phyloP scores from a whole-genome alignment of 78 protist species.

The Pelomyxa schiedti region DNA sequence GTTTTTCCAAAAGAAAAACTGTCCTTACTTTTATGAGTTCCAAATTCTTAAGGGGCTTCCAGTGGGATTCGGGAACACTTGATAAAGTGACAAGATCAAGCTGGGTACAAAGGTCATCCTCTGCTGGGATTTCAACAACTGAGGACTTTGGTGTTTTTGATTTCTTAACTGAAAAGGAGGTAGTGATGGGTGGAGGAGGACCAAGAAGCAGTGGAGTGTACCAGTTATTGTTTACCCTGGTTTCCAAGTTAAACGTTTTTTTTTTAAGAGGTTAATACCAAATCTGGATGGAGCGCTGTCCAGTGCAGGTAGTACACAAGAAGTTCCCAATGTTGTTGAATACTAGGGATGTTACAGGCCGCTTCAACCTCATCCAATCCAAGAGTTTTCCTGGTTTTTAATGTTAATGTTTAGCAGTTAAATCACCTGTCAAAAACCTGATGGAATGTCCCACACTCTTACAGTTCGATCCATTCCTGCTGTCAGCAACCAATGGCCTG shows the following conservation, averaged over 20 bases:
- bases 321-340: constrained; percentile 34
- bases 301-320: constrained; percentile 36
- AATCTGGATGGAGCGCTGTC: constrained; percentile 13
- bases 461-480: constrained; percentile 9
- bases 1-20: no score
- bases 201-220: neutral
- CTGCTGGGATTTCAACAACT: constrained; percentile 3
- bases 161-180: neutral
- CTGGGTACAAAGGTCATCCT: neutral
- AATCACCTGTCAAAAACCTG: no score
- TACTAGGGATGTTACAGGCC: constrained; percentile 18
- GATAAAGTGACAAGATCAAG: constrained; percentile 13
- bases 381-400: constrained; percentile 21
- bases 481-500: constrained; percentile 11
- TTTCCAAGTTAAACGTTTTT: no score
- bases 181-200: neutral
- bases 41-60: constrained; percentile 37
- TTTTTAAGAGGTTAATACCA: constrained; percentile 52
- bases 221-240: no score
- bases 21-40: no score
- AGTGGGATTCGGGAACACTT: constrained; percentile 17
- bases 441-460: constrained; percentile 40
- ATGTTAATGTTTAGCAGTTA: no score
- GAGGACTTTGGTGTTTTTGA: neutral
- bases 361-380: constrained; percentile 39